Evolutionary conservation across 495 filamentous ascomycete species (phyloP).

Genomic region (Staphylotrichum tortipilum): DNA sequence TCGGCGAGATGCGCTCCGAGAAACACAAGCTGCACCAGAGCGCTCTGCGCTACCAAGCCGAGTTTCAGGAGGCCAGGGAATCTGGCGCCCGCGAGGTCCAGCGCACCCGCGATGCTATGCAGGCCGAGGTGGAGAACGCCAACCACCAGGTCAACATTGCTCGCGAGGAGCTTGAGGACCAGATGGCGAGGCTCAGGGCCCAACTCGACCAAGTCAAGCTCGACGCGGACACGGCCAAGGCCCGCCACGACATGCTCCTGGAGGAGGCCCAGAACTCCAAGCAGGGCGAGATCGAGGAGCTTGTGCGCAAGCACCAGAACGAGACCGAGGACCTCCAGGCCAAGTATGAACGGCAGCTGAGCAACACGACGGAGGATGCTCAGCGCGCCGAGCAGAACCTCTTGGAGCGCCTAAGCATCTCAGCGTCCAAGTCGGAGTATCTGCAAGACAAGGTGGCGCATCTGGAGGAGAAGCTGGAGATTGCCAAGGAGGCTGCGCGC

Average conservation of each 20-base stretch:
- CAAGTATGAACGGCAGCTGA: constrained; percentile 65
- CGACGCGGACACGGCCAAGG: constrained; percentile 65
- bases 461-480: constrained; percentile 77
- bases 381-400: constrained; percentile 59
- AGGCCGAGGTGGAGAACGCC: constrained; percentile 69
- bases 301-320: constrained; percentile 61
- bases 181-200: constrained; percentile 55
- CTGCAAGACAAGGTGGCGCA: constrained; percentile 72
- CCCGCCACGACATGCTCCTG: constrained; percentile 65
- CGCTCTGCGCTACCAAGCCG: constrained; percentile 65
- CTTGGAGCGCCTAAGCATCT: constrained; percentile 61
- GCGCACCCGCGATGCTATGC: constrained; percentile 65
- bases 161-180: constrained; percentile 65
- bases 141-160: constrained; percentile 76
- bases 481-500: constrained; percentile 81
- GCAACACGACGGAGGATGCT: constrained; percentile 62
- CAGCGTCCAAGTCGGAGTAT: constrained; percentile 69
- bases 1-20: constrained; percentile 58
- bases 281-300: constrained; percentile 57
- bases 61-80: constrained; percentile 74
- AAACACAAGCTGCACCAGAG: constrained; percentile 56
- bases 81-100: constrained; percentile 67
- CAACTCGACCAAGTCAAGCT: constrained; percentile 64
- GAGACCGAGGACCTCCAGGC: constrained; percentile 56
- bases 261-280: constrained; percentile 63